Percentiles rank a stretch among this genome's conserved stretches.
These are phyloP conservation scores for Apophysomyces variabilis DNA, from an alignment of 371 early-diverging fungal genomes.

Conservation along the genomic window DNA sequence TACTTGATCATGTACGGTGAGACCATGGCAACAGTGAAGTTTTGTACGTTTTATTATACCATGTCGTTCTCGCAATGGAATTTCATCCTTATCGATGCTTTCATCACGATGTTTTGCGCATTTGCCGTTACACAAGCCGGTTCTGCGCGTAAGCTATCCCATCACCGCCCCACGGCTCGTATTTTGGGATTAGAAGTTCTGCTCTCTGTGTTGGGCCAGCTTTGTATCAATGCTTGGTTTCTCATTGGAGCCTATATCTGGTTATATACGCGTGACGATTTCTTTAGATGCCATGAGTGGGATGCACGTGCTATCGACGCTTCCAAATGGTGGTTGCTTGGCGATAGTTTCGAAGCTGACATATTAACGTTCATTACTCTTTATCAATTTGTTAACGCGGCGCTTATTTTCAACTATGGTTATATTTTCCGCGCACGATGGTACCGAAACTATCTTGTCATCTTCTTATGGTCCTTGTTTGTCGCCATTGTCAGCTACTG, in stretches of 20 bases:
- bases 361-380: conserved; percentile 59
- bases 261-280: conserved; percentile 64
- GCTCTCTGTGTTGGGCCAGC: conserved; percentile 63
- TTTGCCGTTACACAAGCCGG: conserved; percentile 69
- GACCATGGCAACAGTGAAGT: conserved; percentile 65
- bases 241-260: conserved; percentile 50
- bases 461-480: conserved; percentile 59
- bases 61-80: conserved; percentile 60
- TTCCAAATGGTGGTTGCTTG: conserved; percentile 79
- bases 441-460: conserved; percentile 64
- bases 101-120: conserved; percentile 65
- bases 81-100: conserved; percentile 78
- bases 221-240: conserved; percentile 70
- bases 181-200: conserved; percentile 74
- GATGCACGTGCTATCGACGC: conserved; percentile 63
- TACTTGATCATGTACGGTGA: conserved; percentile 79
- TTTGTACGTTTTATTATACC: conserved; percentile 61
- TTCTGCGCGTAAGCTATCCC: conserved; percentile 57
- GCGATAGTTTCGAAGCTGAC: conserved; percentile 78
- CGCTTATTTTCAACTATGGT: conserved; percentile 71
- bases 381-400: conserved; percentile 66
- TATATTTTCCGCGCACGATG: conserved; percentile 59
- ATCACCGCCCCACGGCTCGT: conserved; percentile 73
- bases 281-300: conserved; percentile 76
- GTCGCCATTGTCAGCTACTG: conserved; percentile 61